Conservation (phyloP, 1,284 basidiomycete genomes). For the Phenoliferia sp. region DNA sequence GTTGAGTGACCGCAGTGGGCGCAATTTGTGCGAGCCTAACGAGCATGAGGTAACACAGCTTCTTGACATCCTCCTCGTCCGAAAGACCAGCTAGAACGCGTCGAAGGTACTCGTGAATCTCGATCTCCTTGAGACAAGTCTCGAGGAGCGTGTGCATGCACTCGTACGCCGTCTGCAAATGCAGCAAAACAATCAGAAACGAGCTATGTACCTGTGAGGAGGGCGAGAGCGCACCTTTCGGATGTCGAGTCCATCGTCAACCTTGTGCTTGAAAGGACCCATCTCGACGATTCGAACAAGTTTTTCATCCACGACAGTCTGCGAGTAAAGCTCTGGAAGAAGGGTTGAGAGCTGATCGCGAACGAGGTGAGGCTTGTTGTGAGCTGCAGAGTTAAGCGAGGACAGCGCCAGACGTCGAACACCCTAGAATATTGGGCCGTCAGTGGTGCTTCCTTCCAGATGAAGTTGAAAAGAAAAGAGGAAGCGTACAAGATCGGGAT, state of each 20-base stretch:
- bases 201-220: not conserved
- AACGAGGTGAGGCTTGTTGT: slow-evolving; percentile 88
- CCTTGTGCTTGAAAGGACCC: slow-evolving; percentile 96
- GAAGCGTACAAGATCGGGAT: slow-evolving; percentile 68
- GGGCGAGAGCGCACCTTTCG: slow-evolving; percentile 43
- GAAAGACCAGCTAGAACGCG: slow-evolving; percentile 76
- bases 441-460: no score
- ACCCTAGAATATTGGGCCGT: no score
- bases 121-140: slow-evolving; percentile 78
- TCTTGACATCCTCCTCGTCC: slow-evolving; percentile 96
- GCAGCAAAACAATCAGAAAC: slow-evolving; percentile 9
- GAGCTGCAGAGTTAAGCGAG: slow-evolving; percentile 85
- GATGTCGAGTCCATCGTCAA: slow-evolving; percentile 88
- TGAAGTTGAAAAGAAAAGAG: not conserved
- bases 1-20: slow-evolving; percentile 59
- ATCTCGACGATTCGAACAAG: slow-evolving; percentile 84
- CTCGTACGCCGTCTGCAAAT: slow-evolving; percentile 80
- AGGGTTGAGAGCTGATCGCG: slow-evolving; percentile 72
- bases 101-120: slow-evolving; percentile 75
- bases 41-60: slow-evolving; percentile 90
- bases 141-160: slow-evolving; percentile 94
- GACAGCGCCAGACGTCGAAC: slow-evolving; percentile 82
- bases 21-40: slow-evolving; percentile 83
- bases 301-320: slow-evolving; percentile 72
- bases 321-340: slow-evolving; percentile 77